phyloP scores from a whole-genome alignment of 2,329 filamentous ascomycete species.

The Laburnicola sp. region DNA sequence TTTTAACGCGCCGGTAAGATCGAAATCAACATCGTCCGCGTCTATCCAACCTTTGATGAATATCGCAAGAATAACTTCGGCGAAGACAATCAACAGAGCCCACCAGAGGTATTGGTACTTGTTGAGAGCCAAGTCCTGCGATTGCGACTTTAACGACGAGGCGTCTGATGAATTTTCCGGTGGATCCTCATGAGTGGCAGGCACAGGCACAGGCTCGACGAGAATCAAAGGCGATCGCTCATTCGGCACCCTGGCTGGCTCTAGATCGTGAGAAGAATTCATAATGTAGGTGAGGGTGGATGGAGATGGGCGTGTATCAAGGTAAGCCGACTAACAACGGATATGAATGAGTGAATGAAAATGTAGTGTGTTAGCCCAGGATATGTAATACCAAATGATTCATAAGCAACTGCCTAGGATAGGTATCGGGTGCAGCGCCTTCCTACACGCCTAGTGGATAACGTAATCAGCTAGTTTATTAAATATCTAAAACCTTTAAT shows the following conservation, averaged over 20 bases:
- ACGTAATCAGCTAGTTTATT: no score
- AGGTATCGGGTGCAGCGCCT: no score
- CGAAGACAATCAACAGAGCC: constrained; percentile 16
- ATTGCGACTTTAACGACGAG: constrained; percentile 13
- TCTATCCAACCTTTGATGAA: constrained; percentile 36
- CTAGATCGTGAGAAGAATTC: constrained; percentile 17
- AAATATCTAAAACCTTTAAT: no score
- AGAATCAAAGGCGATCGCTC: constrained; percentile 30
- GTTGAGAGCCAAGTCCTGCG: constrained; percentile 11
- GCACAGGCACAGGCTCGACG: constrained; percentile 2
- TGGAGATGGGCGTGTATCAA: neutral
- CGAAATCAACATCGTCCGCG: constrained; percentile 34
- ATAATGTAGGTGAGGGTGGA: constrained; percentile 9
- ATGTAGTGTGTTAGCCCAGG: no score
- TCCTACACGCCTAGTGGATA: no score
- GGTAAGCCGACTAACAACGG: no score
- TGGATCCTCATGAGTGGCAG: constrained; percentile 5
- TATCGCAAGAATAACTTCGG: constrained; percentile 18
- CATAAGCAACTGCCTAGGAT: no score
- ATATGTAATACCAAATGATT: no score
- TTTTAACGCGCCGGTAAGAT: constrained; percentile 31
- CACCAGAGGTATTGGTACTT: constrained; percentile 27
- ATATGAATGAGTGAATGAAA: no score
- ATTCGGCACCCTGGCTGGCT: constrained; percentile 9
- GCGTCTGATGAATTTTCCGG: constrained; percentile 11